Evolutionary conservation across 768 basidiomycete genomes (phyloP), one percentile per base, ranked within the genome.

Genomic region (Sporobolomyces pararoseus): DNA sequence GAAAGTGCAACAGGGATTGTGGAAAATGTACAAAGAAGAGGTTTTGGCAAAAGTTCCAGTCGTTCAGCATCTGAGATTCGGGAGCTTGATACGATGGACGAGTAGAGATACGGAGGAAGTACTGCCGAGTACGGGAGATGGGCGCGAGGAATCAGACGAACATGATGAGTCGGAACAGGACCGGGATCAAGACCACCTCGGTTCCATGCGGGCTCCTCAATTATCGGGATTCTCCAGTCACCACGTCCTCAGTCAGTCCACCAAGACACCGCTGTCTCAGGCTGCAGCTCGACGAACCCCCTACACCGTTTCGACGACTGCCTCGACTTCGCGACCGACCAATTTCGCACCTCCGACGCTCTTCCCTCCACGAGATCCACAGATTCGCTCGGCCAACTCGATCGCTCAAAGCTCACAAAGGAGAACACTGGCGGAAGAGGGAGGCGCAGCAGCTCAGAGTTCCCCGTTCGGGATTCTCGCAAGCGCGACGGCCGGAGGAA

Each of bases 1-100:
- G 12, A 73, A 73, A 27, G 62, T 70, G 12, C 39, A 66, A 3
- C 66, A 53, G 7, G 72, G 96, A 10, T 78, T 98, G 65, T 86
- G 91, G 79, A 96, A 95, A 81, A 97, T 99, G 95, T 98, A 95
- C 78, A 86, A 91, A 86, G 92, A 87, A 10, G 95, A 99, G 79
- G 93, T 97, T 17, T 82, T 97, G 49, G 87, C 88, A 21, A 97
- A 97, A 80, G 85, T 90, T 14, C 94, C 97, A 21, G 96, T 98
- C 12, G 92, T 97, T 6, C 95, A 98, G 79, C 93, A 97, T 77
- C 82, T 97, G 55, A 88, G 89, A 7, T 83, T 96, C n/a, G 92
- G 92, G 23, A 89, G 88, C 1, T 76, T 91, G 25, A 80, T 94
- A 66, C 39, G 42, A 27, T 78, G 78, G 78, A 39, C 13, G 9